Conservation (phyloP, 2,329 filamentous ascomycete genomes). For the Aspergillus sp. region DNA sequence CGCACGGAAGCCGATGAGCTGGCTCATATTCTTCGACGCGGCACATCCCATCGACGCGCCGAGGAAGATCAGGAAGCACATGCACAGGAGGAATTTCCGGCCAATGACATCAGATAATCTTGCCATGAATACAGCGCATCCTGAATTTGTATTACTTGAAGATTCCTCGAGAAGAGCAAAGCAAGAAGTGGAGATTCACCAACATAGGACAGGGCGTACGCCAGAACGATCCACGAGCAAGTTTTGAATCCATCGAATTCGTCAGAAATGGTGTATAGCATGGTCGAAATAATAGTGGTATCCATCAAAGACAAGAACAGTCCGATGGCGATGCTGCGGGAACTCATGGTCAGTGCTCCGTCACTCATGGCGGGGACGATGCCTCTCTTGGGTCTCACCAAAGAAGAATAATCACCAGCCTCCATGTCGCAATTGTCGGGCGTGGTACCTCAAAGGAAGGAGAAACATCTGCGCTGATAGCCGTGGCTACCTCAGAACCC, state of each 20-base stretch:
- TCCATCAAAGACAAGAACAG: conserved; percentile 9
- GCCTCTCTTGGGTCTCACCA: conserved; percentile 1
- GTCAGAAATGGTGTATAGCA: conserved; percentile 13
- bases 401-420: conserved; percentile 9
- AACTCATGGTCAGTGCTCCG: conserved; percentile 1
- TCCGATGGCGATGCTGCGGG: conserved; percentile 7
- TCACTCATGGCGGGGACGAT: neutral
- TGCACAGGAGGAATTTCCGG: conserved; percentile 3
- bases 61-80: conserved; percentile 8
- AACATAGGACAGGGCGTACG: conserved; percentile 11
- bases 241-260: conserved; percentile 8
- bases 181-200: conserved; percentile 2
- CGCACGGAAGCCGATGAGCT: conserved; percentile 11
- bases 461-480: neutral
- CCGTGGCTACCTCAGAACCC: neutral
- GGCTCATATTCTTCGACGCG: conserved; percentile 7
- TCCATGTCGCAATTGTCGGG: conserved; percentile 8
- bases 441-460: neutral
- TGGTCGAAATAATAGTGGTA: conserved; percentile 12
- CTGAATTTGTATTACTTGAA: neutral
- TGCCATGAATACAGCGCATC: conserved; percentile 5
- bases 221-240: conserved; percentile 8
- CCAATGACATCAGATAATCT: conserved; percentile 8
- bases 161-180: neutral
- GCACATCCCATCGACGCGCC: conserved; percentile 11